Base-by-base conservation (phyloP, 2,329 filamentous ascomycete genomes). In the Bretziella fagacearum region DNA sequence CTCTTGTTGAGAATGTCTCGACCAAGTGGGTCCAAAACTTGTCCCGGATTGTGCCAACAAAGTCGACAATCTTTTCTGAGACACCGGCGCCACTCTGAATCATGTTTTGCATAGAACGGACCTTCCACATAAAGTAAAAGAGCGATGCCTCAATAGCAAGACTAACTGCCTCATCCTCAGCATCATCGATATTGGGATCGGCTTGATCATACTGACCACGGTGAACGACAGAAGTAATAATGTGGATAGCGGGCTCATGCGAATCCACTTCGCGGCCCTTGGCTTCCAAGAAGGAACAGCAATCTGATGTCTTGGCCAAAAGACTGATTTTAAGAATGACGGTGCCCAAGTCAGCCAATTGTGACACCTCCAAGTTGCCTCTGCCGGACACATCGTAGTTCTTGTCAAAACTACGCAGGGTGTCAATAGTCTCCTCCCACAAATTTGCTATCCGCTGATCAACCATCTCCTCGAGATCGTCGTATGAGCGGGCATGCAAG, bases 41-140 rank as follows among this genome's bases (percentile, higher is more conserved):
- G 47, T 70, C 69, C 46, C 73, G 71, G 52, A 73, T 60, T 6
- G 67, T 56, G 6, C 70, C 68, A n/a, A 81, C 64, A 18, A 71
- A 62, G 54, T 81, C 74, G 25, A 86, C 65, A 6, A 77, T 71
- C 5, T 65, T 61, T 43, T 74, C 67, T 1, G 74, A 56, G 47
- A 84, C 61, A 45, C 64, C 70, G 3, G 66, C 68, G 36, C 75
- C 70, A 22, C 69, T 67, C 13, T 68, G 63, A 29, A 84, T 60
- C 13, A 71, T 61, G 46, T 69, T 65, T 52, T 69, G 66, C 51
- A 84, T 57, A 45, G 70, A 67, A 46, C 76, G 73, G 18, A 81
- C 73, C 58, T 91, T 89, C 91, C 91, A 98, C 77, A 93, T 84
- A 59, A 95, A 93, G 64, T 95, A 96, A 63, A 93, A 85, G 40